Evolutionary conservation across 257 asterid genomes (phyloP).

Genomic region (Voacanga thouarsii): DNA sequence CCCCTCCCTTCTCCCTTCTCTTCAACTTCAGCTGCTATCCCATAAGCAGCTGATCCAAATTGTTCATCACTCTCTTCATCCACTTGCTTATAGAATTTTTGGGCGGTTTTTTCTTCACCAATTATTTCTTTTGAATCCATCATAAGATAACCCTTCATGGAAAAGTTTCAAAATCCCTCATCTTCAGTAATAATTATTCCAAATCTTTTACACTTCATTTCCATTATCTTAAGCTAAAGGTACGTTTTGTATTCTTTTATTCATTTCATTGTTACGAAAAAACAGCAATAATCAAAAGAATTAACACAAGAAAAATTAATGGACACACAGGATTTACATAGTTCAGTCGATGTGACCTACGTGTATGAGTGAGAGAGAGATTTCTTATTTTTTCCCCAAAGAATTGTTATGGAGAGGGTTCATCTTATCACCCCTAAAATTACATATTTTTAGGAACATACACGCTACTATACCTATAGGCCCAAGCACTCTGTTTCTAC

Average conservation of each 20-base stretch:
- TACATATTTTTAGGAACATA: too few relatives aligned
- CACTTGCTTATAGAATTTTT: constrained; percentile 26
- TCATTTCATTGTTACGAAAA: too few relatives aligned
- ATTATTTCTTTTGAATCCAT: background rate
- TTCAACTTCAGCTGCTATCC: background rate
- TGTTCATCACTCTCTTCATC: constrained; percentile 3
- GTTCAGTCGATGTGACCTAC: too few relatives aligned
- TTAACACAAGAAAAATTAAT: too few relatives aligned
- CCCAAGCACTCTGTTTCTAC: too few relatives aligned
- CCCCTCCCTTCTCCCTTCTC: background rate
- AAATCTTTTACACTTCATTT: constrained; percentile 19
- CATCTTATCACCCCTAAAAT: too few relatives aligned
- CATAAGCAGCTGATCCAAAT: background rate
- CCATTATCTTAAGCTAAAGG: constrained; percentile 33
- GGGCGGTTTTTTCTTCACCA: constrained; percentile 1
- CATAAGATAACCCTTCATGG: constrained; percentile 47
- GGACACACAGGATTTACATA: too few relatives aligned
- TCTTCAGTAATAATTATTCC: constrained; percentile 26
- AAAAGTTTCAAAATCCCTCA: constrained; percentile 44
- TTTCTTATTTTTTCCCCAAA: too few relatives aligned
- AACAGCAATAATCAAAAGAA: too few relatives aligned
- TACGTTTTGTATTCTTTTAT: constrained; percentile 37
- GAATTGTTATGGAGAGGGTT: too few relatives aligned
- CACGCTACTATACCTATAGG: too few relatives aligned
- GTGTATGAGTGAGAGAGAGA: too few relatives aligned